A percentile compares a stretch with the other conserved stretches of the same genome.
Evolutionary conservation across 2,329 filamentous ascomycete species (phyloP).

Genomic region (Trichoderma arundinaceum): DNA sequence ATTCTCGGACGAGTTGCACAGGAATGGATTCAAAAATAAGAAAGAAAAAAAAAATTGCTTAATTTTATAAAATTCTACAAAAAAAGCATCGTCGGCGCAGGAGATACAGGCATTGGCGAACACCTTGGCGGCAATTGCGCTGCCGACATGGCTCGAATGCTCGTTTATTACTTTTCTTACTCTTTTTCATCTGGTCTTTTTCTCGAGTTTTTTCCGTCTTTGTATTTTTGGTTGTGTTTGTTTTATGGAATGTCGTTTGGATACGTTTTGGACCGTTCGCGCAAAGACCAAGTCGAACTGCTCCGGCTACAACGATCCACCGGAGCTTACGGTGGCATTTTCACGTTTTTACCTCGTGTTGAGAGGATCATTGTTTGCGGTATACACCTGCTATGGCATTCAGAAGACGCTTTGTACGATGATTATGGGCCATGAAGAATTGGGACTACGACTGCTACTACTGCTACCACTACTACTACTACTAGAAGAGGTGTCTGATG

Average conservation of each 20-base stretch:
- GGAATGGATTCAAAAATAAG: neutral
- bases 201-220: neutral
- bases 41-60: neutral
- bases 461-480: too few species aligned
- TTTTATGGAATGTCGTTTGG: conserved; percentile 4
- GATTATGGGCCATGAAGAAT: neutral
- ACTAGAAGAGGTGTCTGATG: neutral
- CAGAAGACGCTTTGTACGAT: neutral
- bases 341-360: neutral
- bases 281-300: neutral
- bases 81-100: neutral
- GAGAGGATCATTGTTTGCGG: neutral
- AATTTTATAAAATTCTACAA: neutral
- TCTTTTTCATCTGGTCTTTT: neutral
- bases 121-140: too few species aligned
- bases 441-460: neutral
- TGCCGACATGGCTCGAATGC: neutral
- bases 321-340: neutral
- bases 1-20: too few species aligned
- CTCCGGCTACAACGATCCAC: neutral
- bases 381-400: neutral
- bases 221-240: neutral
- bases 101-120: neutral
- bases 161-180: neutral
- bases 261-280: conserved; percentile 11